Evolutionary conservation across 805 yeast species (phyloP), one percentile per base, ranked within the genome.

Genomic region (Metschnikowia santaceciliae): DNA sequence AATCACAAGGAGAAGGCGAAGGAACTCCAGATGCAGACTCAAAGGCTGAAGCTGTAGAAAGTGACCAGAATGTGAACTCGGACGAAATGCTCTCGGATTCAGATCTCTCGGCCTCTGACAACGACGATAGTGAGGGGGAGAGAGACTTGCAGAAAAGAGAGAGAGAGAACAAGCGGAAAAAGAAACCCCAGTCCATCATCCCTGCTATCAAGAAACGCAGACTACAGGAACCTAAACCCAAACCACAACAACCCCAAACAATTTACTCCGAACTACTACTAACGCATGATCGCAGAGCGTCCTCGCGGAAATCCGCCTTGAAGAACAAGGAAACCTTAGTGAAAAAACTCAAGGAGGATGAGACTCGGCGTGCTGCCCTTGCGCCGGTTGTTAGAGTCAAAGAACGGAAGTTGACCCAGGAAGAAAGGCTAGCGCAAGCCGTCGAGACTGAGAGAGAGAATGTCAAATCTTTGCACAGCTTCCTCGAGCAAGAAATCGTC

Each of bases 381-480:
- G 57, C 76, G 42, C 82, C 78, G 0, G 71, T 75, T 4, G 65
- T 69, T 1, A 65, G 72, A 30, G 64, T 67, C 7, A 68, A 75
- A 52, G 70, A 74, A 45, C 66, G 66, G 15, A 82, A 82, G 70
- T 70, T 82, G 61, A 86, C 94, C 0, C 86, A 86, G 58, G 90
- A 81, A 52, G 89, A 87, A 61, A 72, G 85, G 38, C 67, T 87
- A 42, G 84, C 78, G n/a, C 94, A 90, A 64, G 98, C 99, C 0
- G 72, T 83, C 42, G 86, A 84, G 58, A 94, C 97, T 0, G 99
- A 94, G 67, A 77, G 79, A 62, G 77, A 79, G 41, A 94, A 94
- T 65, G 71, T 82, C 2, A 72, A 81, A 26, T 86, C 97, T 2
- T 72, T 94, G 56, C 82, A 86, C 54, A 75, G 79, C 60, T 94